Conservation (phyloP, 2,329 filamentous ascomycete species). For the Monosporascus ibericus region DNA sequence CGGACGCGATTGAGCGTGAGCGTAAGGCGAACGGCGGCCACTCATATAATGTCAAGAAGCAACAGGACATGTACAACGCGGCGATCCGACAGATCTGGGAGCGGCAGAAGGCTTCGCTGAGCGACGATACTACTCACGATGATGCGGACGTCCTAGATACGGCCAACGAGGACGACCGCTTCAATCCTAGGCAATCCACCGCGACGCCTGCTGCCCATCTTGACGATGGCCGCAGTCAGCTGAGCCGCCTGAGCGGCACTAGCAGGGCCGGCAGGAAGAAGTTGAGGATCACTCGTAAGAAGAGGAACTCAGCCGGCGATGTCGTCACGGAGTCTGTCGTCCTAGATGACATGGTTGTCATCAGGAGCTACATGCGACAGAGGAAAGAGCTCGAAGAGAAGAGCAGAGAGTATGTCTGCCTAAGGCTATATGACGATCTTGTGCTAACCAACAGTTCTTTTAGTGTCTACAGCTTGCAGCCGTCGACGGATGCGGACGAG, state of each 20-base stretch:
- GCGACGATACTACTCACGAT: conserved; percentile 63
- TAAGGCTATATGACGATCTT: conserved; percentile 6
- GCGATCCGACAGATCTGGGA: conserved; percentile 92
- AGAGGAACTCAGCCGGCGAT: conserved; percentile 58
- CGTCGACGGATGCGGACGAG: conserved; percentile 44
- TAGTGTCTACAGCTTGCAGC: conserved; percentile 45
- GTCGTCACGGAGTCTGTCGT: conserved; percentile 51
- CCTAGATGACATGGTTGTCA: conserved; percentile 77
- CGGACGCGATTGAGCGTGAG: conserved; percentile 82
- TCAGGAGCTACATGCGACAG: conserved; percentile 79
- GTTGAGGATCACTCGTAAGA: conserved; percentile 66
- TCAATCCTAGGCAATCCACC: conserved; percentile 67
- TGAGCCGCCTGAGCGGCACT: conserved; percentile 63
- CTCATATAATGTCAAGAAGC: conserved; percentile 93
- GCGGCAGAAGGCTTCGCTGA: conserved; percentile 72
- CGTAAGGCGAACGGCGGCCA: conserved; percentile 88
- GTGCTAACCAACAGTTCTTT: conserved; percentile 31
- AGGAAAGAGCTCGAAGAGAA: conserved; percentile 66
- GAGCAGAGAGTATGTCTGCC: conserved; percentile 62
- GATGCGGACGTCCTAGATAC: conserved; percentile 54
- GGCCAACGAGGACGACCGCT: conserved; percentile 59
- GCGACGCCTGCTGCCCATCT: conserved; percentile 59
- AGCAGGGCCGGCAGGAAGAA: conserved; percentile 64
- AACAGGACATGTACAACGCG: conserved; percentile 86
- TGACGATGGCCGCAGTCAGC: conserved; percentile 77